These are phyloP conservation scores for Aspergillus olivimuriae DNA, from an alignment of 495 filamentous ascomycete species.

Conservation along the genomic window DNA sequence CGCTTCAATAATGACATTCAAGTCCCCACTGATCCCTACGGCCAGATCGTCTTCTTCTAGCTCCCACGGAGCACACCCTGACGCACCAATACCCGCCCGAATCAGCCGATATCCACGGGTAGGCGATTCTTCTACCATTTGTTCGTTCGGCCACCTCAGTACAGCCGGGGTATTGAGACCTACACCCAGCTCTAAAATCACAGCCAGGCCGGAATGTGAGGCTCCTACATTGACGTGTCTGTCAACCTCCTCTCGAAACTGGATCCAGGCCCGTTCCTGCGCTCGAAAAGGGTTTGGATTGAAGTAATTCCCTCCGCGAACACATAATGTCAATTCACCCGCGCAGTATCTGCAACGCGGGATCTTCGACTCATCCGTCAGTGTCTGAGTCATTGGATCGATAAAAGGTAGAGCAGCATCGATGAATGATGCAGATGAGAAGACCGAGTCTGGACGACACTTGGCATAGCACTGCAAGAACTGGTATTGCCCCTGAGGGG, in stretches of 20 bases:
- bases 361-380: constrained; percentile 13
- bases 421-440: constrained; percentile 12
- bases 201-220: not conserved
- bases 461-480: constrained; percentile 19
- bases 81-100: constrained; percentile 18
- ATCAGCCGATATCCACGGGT: constrained; percentile 10
- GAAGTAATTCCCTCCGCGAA: constrained; percentile 19
- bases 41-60: constrained; percentile 16
- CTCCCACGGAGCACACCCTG: constrained; percentile 20
- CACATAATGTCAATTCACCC: constrained; percentile 17
- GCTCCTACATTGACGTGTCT: too few species aligned
- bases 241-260: constrained; percentile 9
- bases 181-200: constrained; percentile 22
- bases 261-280: constrained; percentile 11
- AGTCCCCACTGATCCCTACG: constrained; percentile 12
- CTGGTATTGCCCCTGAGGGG: constrained; percentile 19
- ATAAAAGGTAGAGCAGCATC: constrained; percentile 15
- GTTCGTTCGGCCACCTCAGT: constrained; percentile 22
- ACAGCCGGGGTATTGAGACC: constrained; percentile 24
- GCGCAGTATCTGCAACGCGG: constrained; percentile 16
- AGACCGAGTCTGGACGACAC: constrained; percentile 16
- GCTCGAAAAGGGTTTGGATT: constrained; percentile 11
- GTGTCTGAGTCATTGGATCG: constrained; percentile 12
- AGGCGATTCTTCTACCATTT: constrained; percentile 11
- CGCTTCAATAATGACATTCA: constrained; percentile 4